phyloP scores from a whole-genome alignment of 441 rosid species.

The Brassica balearica region DNA sequence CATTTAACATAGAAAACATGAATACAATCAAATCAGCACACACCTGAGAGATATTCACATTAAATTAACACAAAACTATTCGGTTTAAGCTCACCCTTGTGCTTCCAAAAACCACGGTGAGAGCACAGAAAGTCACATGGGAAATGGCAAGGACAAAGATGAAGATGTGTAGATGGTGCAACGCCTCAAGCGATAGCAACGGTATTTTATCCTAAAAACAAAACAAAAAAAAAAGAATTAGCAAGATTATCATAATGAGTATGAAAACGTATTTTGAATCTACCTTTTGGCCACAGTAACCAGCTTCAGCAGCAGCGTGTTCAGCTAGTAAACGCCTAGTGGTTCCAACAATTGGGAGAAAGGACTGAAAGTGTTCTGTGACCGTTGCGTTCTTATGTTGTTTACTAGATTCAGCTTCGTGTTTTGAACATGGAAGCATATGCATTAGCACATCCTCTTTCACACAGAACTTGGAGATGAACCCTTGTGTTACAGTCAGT shows the following conservation, averaged over 20 bases:
- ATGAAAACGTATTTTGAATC: not conserved
- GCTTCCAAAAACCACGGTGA: constrained; percentile 63
- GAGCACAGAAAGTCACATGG: constrained; percentile 66
- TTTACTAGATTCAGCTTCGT: constrained; percentile 25
- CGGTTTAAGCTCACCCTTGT: constrained; percentile 50
- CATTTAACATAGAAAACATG: constrained; percentile 14
- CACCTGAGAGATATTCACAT: not conserved
- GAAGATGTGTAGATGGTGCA: constrained; percentile 77
- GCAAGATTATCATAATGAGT: not conserved
- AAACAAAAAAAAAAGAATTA: not conserved
- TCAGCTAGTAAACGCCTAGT: constrained; percentile 64
- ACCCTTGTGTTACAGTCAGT: constrained; percentile 61
- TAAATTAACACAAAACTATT: not conserved
- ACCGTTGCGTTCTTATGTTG: constrained; percentile 39
- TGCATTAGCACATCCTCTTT: constrained; percentile 34
- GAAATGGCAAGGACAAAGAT: constrained; percentile 73
- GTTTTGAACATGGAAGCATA: constrained; percentile 66
- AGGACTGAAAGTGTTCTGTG: constrained; percentile 59
- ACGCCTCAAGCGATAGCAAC: constrained; percentile 61
- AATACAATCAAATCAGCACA: not conserved
- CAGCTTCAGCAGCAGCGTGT: constrained; percentile 42
- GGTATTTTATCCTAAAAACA: constrained; percentile 56
- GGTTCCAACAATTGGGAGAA: constrained; percentile 44
- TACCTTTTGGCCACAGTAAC: constrained; percentile 69
- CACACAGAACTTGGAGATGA: constrained; percentile 56